A percentile compares a stretch with the other conserved stretches of the same genome.
Conservation (phyloP, 139 green algal genomes). For the Chlamydomonas schloesseri region DNA sequence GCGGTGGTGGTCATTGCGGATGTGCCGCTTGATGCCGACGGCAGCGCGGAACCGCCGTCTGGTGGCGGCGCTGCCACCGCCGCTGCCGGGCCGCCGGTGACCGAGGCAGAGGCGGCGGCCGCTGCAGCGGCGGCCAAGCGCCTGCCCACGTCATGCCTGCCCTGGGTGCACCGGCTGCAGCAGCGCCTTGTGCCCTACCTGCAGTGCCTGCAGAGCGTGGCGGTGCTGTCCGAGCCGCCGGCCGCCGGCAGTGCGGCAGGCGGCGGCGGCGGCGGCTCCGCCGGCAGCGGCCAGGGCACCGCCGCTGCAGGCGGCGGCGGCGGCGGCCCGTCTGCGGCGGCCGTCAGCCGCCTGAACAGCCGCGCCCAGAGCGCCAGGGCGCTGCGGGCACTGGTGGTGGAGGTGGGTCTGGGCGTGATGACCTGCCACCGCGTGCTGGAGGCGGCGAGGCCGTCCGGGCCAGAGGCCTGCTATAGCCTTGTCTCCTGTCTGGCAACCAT, state of each 20-base stretch:
- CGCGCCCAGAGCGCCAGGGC: neutral
- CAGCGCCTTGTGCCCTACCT: conserved; percentile 8
- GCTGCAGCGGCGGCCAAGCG: no score
- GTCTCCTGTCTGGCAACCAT: neutral
- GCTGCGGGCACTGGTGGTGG: conserved; percentile 4
- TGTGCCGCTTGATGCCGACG: no score
- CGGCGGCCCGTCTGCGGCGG: neutral
- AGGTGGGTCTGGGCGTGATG: neutral
- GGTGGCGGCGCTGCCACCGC: no score
- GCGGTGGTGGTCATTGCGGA: no score
- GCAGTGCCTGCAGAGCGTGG: neutral
- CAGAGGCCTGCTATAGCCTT: conserved; percentile 1
- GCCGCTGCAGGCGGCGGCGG: no score
- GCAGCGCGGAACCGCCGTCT: no score
- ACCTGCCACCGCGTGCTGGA: neutral
- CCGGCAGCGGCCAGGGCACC: neutral
- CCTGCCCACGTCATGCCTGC: neutral
- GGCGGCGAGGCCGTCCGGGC: neutral
- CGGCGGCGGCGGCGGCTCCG: no score
- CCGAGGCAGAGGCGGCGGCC: neutral
- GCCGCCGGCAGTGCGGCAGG: neutral
- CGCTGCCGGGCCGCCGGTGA: no score
- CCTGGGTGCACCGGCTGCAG: conserved; percentile 26
- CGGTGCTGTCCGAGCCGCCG: neutral
- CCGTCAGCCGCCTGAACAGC: conserved; percentile 1